phyloP scores from a whole-genome alignment of 164 flowering plant species.

The Vitis amurensis region DNA sequence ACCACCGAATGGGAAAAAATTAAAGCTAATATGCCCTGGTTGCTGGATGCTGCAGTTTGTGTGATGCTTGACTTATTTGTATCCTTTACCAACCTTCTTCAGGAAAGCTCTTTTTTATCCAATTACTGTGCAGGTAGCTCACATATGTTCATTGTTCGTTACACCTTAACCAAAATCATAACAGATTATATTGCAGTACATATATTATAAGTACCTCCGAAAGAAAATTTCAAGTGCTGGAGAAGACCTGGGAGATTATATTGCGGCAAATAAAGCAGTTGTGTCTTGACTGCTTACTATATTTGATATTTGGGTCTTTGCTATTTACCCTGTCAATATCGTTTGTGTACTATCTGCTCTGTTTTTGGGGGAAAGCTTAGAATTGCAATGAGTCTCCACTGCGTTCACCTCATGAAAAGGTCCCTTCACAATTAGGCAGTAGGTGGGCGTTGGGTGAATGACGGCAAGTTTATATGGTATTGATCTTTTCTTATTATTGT shows the following conservation, averaged over 20 bases:
- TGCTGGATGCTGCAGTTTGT: constrained; percentile 83
- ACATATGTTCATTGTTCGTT: neutral
- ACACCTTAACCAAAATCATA: constrained; percentile 26
- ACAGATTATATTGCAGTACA: constrained; percentile 76
- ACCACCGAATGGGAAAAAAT: constrained; percentile 61
- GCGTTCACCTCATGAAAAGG: too few relatives aligned
- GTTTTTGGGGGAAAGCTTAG: too few relatives aligned
- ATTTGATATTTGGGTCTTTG: neutral
- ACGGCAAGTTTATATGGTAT: too few relatives aligned
- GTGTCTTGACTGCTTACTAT: constrained; percentile 8
- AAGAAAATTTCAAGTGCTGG: constrained; percentile 12
- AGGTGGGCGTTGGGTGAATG: too few relatives aligned
- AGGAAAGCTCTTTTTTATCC: neutral
- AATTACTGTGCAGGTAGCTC: neutral
- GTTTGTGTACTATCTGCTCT: neutral
- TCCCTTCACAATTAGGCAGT: too few relatives aligned
- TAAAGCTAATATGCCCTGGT: constrained; percentile 86
- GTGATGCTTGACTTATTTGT: constrained; percentile 78
- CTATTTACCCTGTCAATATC: neutral
- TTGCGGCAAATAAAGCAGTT: constrained; percentile 30
- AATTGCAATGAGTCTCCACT: too few relatives aligned
- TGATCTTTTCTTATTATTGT: too few relatives aligned
- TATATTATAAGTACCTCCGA: constrained; percentile 50
- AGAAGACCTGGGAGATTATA: constrained; percentile 22
- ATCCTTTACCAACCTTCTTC: constrained; percentile 42